Evolutionary conservation across 352 stramenopile species (phyloP), one percentile per base, ranked within the genome.

Genomic region (Globisporangium lucens): DNA sequence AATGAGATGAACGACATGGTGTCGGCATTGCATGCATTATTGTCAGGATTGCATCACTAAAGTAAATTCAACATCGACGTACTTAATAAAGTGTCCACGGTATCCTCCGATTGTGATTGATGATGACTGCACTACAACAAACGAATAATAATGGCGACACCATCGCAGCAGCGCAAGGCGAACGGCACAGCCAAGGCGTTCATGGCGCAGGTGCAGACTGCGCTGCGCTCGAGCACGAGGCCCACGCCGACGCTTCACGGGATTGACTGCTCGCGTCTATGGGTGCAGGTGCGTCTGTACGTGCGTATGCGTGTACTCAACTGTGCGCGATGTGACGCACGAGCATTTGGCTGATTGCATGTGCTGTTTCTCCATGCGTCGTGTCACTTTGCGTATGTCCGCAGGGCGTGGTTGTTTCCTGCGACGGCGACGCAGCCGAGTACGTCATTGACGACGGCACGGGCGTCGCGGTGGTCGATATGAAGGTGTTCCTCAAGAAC

Each of bases 381-480:
- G 1, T 27, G 15, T 20, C 4, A 46, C 7, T 20, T 10, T 8
- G 46, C n/a, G 49, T 33, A n/a, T 22, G 9, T 13, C 24, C 62
- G 7, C 58, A 90, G 83, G 87, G 84, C 13, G 71, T 93, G 13
- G 76, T 94, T 38, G 76, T 90, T 6, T 61, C 62, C 24, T 70
- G 65, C 22, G 70, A 79, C 27, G 38, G 58, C 8, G 77, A 87
- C 35, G 64, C 61, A 10, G 67, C 61, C 20, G 72, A 79, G 30
- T 90, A 80, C 71, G 70, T 71, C 1, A n/a, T 95, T 20, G 87
- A 95, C 68, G 87, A 95, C 71, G 87, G 87, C 68, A 93, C 85
- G 56, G 87, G 83, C 10, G 63, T 88, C 43, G 61, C 91, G 29
- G 59, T 60, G 20, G 69, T 95, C 10, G 75, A 92, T 56, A 76